Evolutionary conservation across 2,329 filamentous ascomycete genomes (phyloP), one percentile per base, ranked within the genome.

Genomic region (Diaporthe australafricana): DNA sequence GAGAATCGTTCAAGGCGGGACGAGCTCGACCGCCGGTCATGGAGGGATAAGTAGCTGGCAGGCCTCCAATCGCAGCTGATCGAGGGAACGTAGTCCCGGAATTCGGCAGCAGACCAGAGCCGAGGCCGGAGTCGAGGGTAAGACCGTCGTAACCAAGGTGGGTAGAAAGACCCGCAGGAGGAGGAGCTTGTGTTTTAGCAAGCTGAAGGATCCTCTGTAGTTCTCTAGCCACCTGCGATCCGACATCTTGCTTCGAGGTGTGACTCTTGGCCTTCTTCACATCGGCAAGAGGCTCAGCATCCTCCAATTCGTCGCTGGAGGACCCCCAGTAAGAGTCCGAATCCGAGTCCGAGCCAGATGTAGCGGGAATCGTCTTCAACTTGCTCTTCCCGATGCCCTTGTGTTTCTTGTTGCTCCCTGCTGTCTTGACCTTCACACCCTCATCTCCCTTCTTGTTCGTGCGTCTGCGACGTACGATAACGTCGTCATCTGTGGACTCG

Each of bases 131-230:
- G 27, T 57, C 65, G 4, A 69, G 38, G 8, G 48, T 47, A 48
- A 35, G 20, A 14, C 70, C 70, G 2, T 48, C 70, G 2, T 48
- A 25, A 8, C 35, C 47, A 50, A 20, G 27, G 47, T 65, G 48
- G 17, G 9, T 25, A 16, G 65, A 16, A 14, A 68, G 45, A n/a
- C 45, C 35, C 4, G 57, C 5, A 40, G 67, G 22, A 40, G 56
- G 27, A 14, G 68, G 40, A 32, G 47, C 5, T 22, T 27, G 65
- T 20, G 65, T 14, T 25, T 63, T 55, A 56, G 55, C 70, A 35
- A 72, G 48, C 27, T 71, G 52, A 3, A 73, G 22, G 35, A 68
- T 32, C 3, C 35, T 53, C 30, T 70, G 71, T 9, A 73, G 8
- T 38, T 70, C 60, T 6, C 38, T 52, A 25, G 47, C 22, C 22